phyloP scores from a whole-genome alignment of 2,329 filamentous ascomycete genomes.

The Periconia macrospinosa region DNA sequence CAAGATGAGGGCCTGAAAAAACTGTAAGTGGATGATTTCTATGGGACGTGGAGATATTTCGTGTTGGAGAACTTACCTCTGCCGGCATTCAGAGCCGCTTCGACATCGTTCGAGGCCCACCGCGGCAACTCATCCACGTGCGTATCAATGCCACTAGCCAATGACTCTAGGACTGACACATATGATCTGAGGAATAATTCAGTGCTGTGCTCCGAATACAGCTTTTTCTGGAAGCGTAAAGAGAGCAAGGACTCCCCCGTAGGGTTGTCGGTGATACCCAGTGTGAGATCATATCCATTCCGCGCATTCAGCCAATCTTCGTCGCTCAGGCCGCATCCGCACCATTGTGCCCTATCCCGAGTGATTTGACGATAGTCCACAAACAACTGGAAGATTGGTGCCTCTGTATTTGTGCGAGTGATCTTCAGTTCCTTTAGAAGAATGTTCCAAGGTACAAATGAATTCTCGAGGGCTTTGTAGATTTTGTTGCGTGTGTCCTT shows the following conservation, averaged over 20 bases:
- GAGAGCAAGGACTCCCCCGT: conserved; percentile 1
- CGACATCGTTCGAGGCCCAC: background rate
- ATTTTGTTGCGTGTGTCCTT: conserved; percentile 5
- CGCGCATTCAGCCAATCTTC: conserved; percentile 19
- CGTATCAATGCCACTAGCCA: too few relatives aligned
- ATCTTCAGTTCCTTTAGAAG: conserved; percentile 50
- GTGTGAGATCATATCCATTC: conserved; percentile 16
- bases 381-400: conserved; percentile 55
- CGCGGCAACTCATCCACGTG: too few relatives aligned
- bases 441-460: conserved; percentile 53
- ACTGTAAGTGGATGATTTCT: too few relatives aligned
- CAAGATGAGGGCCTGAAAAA: conserved; percentile 10
- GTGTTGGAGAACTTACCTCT: conserved; percentile 7
- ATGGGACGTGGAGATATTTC: too few relatives aligned
- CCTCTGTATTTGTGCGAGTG: conserved; percentile 41
- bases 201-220: too few relatives aligned
- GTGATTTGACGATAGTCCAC: conserved; percentile 50
- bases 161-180: too few relatives aligned
- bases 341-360: conserved; percentile 14
- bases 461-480: conserved; percentile 28
- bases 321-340: conserved; percentile 24
- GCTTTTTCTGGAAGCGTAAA: conserved; percentile 30
- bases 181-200: too few relatives aligned
- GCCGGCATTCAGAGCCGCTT: background rate
- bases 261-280: conserved; percentile 13